Evolutionary conservation across 257 asterid genomes (phyloP).

Genomic region (Dorcoceras hygrometricum): DNA sequence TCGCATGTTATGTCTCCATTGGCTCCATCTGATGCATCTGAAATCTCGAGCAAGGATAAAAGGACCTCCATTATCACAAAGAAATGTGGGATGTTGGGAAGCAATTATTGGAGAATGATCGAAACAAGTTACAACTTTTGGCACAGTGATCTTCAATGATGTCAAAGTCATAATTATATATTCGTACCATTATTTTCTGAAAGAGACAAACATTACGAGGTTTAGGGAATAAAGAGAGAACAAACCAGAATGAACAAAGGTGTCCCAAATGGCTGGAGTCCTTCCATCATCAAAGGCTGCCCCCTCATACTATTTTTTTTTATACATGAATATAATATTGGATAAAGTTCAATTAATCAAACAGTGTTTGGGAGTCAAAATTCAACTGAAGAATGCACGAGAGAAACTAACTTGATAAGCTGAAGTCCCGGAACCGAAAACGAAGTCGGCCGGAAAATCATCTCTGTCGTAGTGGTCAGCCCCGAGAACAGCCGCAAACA

Average conservation of each 20-base stretch:
- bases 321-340: too few species aligned
- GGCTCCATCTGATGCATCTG: slow-evolving; percentile 40
- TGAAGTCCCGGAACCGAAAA: slow-evolving; percentile 35
- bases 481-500: slow-evolving; percentile 15
- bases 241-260: slow-evolving; percentile 35
- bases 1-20: slow-evolving; percentile 42
- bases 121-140: too few species aligned
- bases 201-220: not conserved
- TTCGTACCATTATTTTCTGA: too few species aligned
- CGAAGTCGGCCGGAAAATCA: slow-evolving; percentile 36
- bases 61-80: slow-evolving; percentile 14
- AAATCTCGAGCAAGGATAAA: not conserved
- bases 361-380: too few species aligned
- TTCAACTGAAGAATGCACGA: not conserved
- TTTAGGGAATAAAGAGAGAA: not conserved
- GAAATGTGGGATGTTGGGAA: too few species aligned
- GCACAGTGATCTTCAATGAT: too few species aligned
- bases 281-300: slow-evolving; percentile 54
- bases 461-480: slow-evolving; percentile 26
- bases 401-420: slow-evolving; percentile 30
- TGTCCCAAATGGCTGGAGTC: slow-evolving; percentile 52
- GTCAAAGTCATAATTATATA: too few species aligned
- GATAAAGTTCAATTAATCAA: not conserved
- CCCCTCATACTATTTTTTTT: slow-evolving; percentile 35
- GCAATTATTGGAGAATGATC: too few species aligned